These are phyloP conservation scores for Scenedesmus sp. DNA, from an alignment of 163 green algal species.

Conservation along the genomic window DNA sequence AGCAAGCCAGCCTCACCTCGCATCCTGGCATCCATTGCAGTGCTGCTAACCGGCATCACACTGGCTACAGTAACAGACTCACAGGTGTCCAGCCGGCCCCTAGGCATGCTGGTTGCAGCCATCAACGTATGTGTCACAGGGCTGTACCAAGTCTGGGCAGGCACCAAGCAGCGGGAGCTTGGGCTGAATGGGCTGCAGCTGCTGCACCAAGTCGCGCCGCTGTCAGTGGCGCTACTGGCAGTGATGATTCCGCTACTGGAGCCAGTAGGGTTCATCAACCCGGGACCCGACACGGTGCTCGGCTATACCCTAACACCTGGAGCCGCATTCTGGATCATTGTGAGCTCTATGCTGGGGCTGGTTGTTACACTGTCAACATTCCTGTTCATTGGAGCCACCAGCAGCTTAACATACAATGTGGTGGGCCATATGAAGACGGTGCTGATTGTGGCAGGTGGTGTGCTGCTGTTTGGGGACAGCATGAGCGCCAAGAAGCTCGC, in stretches of 20 bases:
- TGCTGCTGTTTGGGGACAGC: slow-evolving; percentile 47
- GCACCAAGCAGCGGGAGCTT: slow-evolving; percentile 48
- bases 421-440: slow-evolving; percentile 67
- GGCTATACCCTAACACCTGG: slow-evolving; percentile 31
- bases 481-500: slow-evolving; percentile 46
- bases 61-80: slow-evolving; percentile 41
- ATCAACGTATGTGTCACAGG: slow-evolving; percentile 43
- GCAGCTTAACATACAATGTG: slow-evolving; percentile 89
- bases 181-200: slow-evolving; percentile 50
- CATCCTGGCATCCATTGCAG: slow-evolving; percentile 31
- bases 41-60: slow-evolving; percentile 38
- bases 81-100: slow-evolving; percentile 22
- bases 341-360: slow-evolving; percentile 78
- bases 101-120: slow-evolving; percentile 31
- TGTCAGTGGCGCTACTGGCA: slow-evolving; percentile 26
- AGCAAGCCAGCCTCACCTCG: slow-evolving; percentile 10
- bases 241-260: slow-evolving; percentile 36
- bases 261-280: slow-evolving; percentile 37
- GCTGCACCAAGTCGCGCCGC: slow-evolving; percentile 45
- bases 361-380: slow-evolving; percentile 89
- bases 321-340: slow-evolving; percentile 64
- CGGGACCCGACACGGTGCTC: slow-evolving; percentile 29
- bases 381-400: slow-evolving; percentile 85
- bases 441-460: slow-evolving; percentile 38
- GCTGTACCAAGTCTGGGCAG: slow-evolving; percentile 49